Evolutionary conservation across 1,284 basidiomycete genomes (phyloP), one percentile per base, ranked within the genome.

Genomic region (Cryptococcus sp.): DNA sequence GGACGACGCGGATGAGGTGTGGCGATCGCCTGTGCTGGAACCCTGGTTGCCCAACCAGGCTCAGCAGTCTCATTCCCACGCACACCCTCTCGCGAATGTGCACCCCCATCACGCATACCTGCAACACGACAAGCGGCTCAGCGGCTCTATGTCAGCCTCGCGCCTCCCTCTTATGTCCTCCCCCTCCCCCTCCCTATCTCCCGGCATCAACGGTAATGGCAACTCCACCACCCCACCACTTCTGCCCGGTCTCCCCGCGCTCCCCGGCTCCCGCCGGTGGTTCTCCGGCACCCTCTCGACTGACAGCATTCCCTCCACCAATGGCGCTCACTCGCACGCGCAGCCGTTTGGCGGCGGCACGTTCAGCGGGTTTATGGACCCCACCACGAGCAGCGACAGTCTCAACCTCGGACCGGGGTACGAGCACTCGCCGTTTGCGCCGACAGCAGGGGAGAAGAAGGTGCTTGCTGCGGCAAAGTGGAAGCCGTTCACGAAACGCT

Each of bases 391-490:
- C 24, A 74, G 67, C 53, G 75, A 76, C 54, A 70, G 68, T 28
- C 61, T 75, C 33, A 55, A 61, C 23, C 52, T 59, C 23, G 53
- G 43, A 52, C 53, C 35, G 50, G 63, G 63, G 12, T 68, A 67
- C 53, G 64, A 64, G 38, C 57, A 56, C 44, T 68, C 66, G 20
- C 67, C 73, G 4, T 77, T 77, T 46, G 72, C 75, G 2, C 75
- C 75, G 9, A 71, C 69, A 20, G 71, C 69, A 2, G 67, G 63
- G 13, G 75, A 77, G 62, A 75, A 77, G 64, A 68, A 70, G 50
- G 70, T 70, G 23, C 63, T 77, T 18, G 59, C 61, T 7, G 54
- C 55, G 8, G 64, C 69, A 35, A 71, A 73, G 51, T 76, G 72
- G 74, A 68, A 68, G 18, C 68, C 73, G 16, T 58, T 76, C 35